Evolutionary conservation across 1,139 yeast genomes (phyloP), one percentile per base, ranked within the genome.

Genomic region (Kluyveromyces marxianus): DNA sequence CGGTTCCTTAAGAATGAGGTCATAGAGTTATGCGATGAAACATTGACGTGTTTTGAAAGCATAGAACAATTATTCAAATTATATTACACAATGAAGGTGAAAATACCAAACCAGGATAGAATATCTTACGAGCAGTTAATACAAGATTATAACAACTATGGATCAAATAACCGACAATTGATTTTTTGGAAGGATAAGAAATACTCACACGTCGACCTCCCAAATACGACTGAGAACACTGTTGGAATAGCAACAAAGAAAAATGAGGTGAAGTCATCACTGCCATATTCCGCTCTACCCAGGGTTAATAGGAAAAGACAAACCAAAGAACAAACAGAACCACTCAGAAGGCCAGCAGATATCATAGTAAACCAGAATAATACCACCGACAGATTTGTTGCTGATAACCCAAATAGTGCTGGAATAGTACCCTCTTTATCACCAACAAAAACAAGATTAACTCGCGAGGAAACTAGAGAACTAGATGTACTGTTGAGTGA

Each of bases 1-100:
- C 49, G 67, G 33, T 64, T 64, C 48, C 39, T 64, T 28, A 59
- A 64, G 2, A 36, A 51, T 3, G 61, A 58, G 0, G 45, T 64
- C 8, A 36, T 62, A 21, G 47, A 51, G n/a, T 58, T 64, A 14
- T 52, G 61, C 48, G 54, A 51, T 1, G 62, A 58, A 40, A 51
- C 54, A 3, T 65, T 63, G 49, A 51, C 48, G 30, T 54, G 57
- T 4, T 58, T 64, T 44, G 54, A 51, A 6, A 50, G 48, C 37
- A 38, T 50, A 7, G 51, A 46, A 4, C 52, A 47, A 28, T 53
- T 64, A 3, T 51, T 53, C 44, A 42, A 42, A 3, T 47, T 64
- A 7, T 63, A 63, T 37, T 38, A 40, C 4, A 44, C 54, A 8
- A 41, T 56, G 46, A 48, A 50, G 10, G 51, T 48, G 24, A 36